phyloP scores from a whole-genome alignment of 306 rosid species.

The Biancaea sappan region DNA sequence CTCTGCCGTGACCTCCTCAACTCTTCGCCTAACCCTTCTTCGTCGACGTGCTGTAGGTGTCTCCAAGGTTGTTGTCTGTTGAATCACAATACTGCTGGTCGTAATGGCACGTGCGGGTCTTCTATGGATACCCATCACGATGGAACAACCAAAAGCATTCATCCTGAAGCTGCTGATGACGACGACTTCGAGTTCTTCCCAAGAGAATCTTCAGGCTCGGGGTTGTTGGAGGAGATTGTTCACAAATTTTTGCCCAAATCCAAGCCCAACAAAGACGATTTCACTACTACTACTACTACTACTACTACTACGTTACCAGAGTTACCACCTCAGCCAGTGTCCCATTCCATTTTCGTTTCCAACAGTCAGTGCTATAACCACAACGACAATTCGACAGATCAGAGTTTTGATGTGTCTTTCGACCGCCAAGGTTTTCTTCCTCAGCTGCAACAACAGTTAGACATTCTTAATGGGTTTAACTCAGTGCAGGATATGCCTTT shows the following conservation, averaged over 20 bases:
- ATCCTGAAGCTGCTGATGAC: background rate
- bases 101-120: background rate
- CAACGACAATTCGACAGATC: constrained; percentile 7
- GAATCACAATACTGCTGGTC: background rate
- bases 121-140: constrained; percentile 2
- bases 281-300: too few relatives aligned
- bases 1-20: constrained; percentile 51
- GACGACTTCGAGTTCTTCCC: constrained; percentile 52
- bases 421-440: constrained; percentile 41
- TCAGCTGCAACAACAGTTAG: constrained; percentile 44
- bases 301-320: background rate
- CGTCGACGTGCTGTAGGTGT: background rate
- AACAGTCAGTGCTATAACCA: constrained; percentile 19
- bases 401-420: constrained; percentile 29
- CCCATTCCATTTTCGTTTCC: constrained; percentile 13
- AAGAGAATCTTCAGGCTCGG: constrained; percentile 60
- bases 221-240: constrained; percentile 77
- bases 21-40: constrained; percentile 38
- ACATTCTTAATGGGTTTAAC: constrained; percentile 21
- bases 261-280: constrained; percentile 24
- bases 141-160: background rate
- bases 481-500: constrained; percentile 19
- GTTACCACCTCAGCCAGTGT: background rate
- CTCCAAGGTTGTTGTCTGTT: constrained; percentile 14
- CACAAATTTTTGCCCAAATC: constrained; percentile 57